Evolutionary conservation across 148 eudicot genomes (phyloP), one percentile per base, ranked within the genome.

Genomic region (Camellia sinensis): DNA sequence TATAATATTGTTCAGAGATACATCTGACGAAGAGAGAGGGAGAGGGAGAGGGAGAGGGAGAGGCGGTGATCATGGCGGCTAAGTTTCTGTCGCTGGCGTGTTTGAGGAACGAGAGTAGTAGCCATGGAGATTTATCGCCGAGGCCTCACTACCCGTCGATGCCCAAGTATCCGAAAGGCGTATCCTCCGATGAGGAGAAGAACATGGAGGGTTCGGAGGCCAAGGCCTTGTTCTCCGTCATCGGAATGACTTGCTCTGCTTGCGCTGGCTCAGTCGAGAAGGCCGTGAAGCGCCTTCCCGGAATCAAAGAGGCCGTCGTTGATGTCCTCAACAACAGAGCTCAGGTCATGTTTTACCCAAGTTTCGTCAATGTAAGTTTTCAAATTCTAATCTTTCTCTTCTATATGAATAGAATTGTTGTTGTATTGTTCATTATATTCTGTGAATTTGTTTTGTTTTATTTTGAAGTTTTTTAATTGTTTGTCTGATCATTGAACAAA

Each of bases 231-330:
- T 92, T 94, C 80, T 84, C 90, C 0, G 97, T 94, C 19, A 72
- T 56, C 10, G 98, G 97, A 21, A 94, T 94, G 98, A 89, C 91
- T 60, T 94, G 98, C 80, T 85, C 98, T 41, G 97, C 94, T 44
- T 94, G 97, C 59, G 97, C 98, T 15, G 98, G 86, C 40, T 89
- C 94, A 0, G 91, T 94, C 11, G 97, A 91, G 85, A 94, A 92
- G 84, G 92, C 94, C 62, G 82, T 94, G 46, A 92, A 92, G 66
- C 89, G 94, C 11, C 91, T 94, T 53, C 90, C 92, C 3, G 97
- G 97, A 1, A 94, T 94, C 83, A 84, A 73, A 52, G 89, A 92
- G 68, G 97, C 93, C 5, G 87, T 88, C 15, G 92, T 92, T 70
- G 98, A 92, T 85, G 92, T 92, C 12, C 59, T 94, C 73, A 92